phyloP scores from a whole-genome alignment of 768 basidiomycete species.

The Mrakia blollopis region DNA sequence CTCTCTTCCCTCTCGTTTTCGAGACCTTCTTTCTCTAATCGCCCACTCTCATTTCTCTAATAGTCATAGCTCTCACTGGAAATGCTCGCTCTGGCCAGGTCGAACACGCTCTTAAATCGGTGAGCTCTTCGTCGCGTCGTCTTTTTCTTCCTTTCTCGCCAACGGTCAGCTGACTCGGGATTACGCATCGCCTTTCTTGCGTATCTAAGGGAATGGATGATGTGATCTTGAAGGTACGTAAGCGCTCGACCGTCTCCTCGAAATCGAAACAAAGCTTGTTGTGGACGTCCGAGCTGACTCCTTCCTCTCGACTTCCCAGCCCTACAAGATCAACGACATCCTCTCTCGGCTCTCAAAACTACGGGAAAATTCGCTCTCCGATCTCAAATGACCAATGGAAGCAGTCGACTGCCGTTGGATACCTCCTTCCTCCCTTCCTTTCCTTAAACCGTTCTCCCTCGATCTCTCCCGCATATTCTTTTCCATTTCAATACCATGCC shows the following conservation, averaged over 20 bases:
- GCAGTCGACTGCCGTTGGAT: too few species aligned
- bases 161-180: neutral
- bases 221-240: neutral
- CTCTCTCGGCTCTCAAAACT: neutral
- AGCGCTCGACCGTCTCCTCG: too few species aligned
- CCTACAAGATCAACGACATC: conserved; percentile 25
- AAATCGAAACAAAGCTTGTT: too few species aligned
- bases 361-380: too few species aligned
- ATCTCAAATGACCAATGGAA: too few species aligned
- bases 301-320: neutral
- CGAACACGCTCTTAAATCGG: neutral
- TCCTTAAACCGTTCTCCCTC: too few species aligned
- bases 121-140: neutral
- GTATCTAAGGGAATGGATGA: conserved; percentile 16
- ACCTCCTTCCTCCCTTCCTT: too few species aligned
- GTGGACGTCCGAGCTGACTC: too few species aligned
- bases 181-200: too few species aligned
- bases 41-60: neutral
- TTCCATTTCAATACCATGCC: too few species aligned
- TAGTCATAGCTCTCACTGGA: conserved; percentile 10
- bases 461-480: too few species aligned
- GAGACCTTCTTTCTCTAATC: neutral
- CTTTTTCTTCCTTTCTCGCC: neutral
- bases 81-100: conserved; percentile 18
- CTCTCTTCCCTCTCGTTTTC: neutral